Base-by-base conservation (phyloP, 163 green algal species). In the Chlorella variabilis region DNA sequence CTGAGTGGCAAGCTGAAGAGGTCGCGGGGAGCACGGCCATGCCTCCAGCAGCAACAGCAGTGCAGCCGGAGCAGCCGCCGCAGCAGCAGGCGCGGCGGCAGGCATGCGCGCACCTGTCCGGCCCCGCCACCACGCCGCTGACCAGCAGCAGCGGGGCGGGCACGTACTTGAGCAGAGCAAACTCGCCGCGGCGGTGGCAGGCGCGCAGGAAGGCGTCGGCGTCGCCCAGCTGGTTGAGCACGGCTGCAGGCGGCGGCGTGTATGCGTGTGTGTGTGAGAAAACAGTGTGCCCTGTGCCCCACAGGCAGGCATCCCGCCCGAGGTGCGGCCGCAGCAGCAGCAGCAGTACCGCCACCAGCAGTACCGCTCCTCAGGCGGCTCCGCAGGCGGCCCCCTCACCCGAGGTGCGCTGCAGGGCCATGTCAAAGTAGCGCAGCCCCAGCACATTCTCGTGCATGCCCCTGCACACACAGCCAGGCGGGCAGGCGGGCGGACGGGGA, bases 391-490 rank as follows among this genome's bases (percentile, higher is more conserved):
- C n/a, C n/a, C 36, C 0, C 49, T 23, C 49, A 49, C 63, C 61
- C 23, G 75, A 58, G 15, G 86, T 93, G 41, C 85, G 83, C 31
- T 71, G 65, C 65, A 97, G 79, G 81, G 91, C 90, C 18, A 93
- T 88, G 84, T 97, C 92, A 45, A 93, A 83, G 88, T 90, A 94
- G n/a, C 89, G 87, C 75, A 92, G 59, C 4, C 77, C 48, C 15
- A 86, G 86, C 71, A 97, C 74, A 83, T 94, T 94, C 82, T 98
- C 93, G 59, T 94, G 90, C 41, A 96, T 33, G 20, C 92, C 93
- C n/a, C 81, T 86, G 71, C 45, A 18, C 2, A 21, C 59, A 67
- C 51, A 62, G 15, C 15, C 7, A 25, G 15, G 15, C 42, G 42
- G 42, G 8, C 42, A 51, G 42, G 42, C 42, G 8, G 21, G 51